Conservation (phyloP, 2,329 filamentous ascomycete species). For the Rutstroemia sydowiana region DNA sequence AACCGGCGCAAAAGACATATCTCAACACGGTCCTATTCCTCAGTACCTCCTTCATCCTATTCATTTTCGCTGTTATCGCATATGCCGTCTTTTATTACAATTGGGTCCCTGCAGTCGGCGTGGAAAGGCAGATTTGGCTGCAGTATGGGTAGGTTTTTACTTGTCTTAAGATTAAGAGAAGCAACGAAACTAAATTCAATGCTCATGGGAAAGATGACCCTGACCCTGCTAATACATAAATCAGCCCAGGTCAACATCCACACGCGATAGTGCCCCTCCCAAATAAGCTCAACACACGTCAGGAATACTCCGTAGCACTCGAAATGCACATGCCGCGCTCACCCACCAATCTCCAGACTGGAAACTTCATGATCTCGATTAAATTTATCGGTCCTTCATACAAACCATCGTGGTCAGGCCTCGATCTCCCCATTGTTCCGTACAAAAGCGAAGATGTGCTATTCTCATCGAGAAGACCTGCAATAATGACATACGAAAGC, state of each 20-base stretch:
- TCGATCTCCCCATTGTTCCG: not conserved
- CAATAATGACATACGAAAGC: slow-evolving; percentile 71
- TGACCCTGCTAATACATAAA: not conserved
- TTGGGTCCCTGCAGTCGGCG: slow-evolving; percentile 59
- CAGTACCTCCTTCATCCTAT: slow-evolving; percentile 44
- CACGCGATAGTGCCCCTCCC: slow-evolving; percentile 27
- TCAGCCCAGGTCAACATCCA: slow-evolving; percentile 33
- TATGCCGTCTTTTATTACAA: slow-evolving; percentile 62
- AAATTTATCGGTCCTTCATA: slow-evolving; percentile 51
- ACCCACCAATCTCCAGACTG: slow-evolving; percentile 63
- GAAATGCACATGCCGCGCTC: slow-evolving; percentile 72
- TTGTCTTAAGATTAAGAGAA: not conserved
- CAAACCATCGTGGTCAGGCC: slow-evolving; percentile 20
- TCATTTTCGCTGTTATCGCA: slow-evolving; percentile 50
- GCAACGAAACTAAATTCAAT: too few relatives aligned
- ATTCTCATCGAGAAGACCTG: slow-evolving; percentile 62
- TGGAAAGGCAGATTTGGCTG: slow-evolving; percentile 55
- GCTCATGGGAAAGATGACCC: not conserved
- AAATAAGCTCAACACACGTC: slow-evolving; percentile 55
- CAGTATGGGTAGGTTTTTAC: slow-evolving; percentile 48
- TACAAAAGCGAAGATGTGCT: slow-evolving; percentile 34
- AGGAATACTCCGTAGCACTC: slow-evolving; percentile 79
- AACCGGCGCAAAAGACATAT: slow-evolving; percentile 56
- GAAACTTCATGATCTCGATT: slow-evolving; percentile 93
- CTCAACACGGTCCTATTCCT: slow-evolving; percentile 41